A percentile compares a stretch with the other conserved stretches of the same genome.
Evolutionary conservation across 495 filamentous ascomycete genomes (phyloP).

Genomic region (Tuber magnatum): DNA sequence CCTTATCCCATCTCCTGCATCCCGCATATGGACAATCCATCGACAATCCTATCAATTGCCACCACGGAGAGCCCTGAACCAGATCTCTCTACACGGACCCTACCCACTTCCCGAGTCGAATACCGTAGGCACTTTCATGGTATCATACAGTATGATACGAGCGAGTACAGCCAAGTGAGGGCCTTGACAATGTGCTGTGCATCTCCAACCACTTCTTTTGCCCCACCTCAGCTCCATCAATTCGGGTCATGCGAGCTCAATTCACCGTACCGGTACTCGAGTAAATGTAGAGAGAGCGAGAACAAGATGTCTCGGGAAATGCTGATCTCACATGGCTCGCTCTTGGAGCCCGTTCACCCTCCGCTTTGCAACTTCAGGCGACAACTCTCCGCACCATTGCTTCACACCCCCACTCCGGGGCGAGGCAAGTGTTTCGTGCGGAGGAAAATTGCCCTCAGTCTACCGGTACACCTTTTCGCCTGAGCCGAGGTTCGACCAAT

Average conservation of each 20-base stretch:
- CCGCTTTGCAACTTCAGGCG: background rate
- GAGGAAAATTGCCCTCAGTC: background rate
- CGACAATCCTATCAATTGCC: background rate
- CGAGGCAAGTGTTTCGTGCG: background rate
- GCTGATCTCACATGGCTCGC: background rate
- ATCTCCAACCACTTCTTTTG: background rate
- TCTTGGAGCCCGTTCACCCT: background rate
- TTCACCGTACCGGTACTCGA: background rate
- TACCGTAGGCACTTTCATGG: too few species aligned
- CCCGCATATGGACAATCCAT: background rate
- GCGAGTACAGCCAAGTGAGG: too few species aligned
- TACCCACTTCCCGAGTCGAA: background rate
- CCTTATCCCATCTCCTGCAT: background rate
- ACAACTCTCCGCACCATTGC: background rate
- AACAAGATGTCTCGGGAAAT: background rate
- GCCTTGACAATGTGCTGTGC: background rate
- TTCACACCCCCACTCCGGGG: background rate
- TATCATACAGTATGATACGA: too few species aligned
- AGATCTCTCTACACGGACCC: background rate
- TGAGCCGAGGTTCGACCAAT: background rate
- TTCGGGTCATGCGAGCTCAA: background rate
- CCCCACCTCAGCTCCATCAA: background rate
- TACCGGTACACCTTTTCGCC: background rate
- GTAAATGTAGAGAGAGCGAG: too few species aligned
- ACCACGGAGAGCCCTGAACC: too few species aligned